Evolutionary conservation across 1,139 yeast species (phyloP).

Genomic region (Geotrichum europaeum): DNA sequence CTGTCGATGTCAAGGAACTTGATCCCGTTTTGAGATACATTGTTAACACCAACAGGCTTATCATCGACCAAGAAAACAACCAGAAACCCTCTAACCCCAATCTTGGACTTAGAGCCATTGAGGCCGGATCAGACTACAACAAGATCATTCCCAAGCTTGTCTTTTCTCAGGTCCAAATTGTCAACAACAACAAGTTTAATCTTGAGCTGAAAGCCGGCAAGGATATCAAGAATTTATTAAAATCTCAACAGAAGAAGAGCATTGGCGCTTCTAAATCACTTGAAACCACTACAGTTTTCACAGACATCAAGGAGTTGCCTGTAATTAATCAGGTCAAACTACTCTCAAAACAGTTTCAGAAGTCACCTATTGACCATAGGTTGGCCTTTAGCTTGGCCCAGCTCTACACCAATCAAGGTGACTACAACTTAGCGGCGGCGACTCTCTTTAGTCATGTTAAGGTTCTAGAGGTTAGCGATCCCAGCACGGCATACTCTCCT

Average conservation of each 20-base stretch:
- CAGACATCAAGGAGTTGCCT: conserved; percentile 12
- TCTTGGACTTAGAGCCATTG: conserved; percentile 24
- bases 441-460: conserved; percentile 37
- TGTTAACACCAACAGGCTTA: conserved; percentile 19
- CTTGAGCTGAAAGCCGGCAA: conserved; percentile 28
- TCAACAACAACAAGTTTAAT: conserved; percentile 26
- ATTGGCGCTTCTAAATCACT: conserved; percentile 12
- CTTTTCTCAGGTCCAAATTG: conserved; percentile 21
- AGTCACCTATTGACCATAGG: conserved; percentile 22
- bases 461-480: conserved; percentile 11
- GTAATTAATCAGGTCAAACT: conserved; percentile 15
- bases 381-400: conserved; percentile 40
- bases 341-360: conserved; percentile 18
- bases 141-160: conserved; percentile 19
- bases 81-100: conserved; percentile 24
- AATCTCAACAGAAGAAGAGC: conserved; percentile 5
- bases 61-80: conserved; percentile 9
- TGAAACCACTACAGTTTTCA: conserved; percentile 14
- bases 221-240: conserved; percentile 19
- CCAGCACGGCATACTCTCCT: conserved; percentile 36
- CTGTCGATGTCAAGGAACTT: conserved; percentile 20
- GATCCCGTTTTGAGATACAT: conserved; percentile 18
- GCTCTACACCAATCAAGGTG: conserved; percentile 38
- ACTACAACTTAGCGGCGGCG: conserved; percentile 34
- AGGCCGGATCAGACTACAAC: conserved; percentile 20